Evolutionary conservation across 352 stramenopile genomes (phyloP).

Genomic region (Phytophthora lateralis): DNA sequence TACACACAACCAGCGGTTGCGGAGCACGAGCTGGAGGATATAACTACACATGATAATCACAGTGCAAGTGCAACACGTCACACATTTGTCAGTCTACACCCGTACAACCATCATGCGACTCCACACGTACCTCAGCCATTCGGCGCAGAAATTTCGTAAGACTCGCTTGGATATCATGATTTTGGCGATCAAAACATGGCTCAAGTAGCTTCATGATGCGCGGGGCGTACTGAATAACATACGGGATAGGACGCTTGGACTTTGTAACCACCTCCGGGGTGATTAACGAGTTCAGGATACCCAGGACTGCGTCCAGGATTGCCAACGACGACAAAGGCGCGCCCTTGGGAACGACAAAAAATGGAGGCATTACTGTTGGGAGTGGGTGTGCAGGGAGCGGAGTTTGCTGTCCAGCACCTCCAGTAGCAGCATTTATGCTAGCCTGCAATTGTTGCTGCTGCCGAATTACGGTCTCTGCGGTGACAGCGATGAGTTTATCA

Average conservation of each 20-base stretch:
- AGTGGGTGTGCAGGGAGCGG: constrained; percentile 28
- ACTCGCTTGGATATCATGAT: constrained; percentile 74
- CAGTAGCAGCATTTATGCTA: constrained; percentile 33
- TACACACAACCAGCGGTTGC: constrained; percentile 77
- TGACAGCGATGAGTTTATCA: constrained; percentile 91
- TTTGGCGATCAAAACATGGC: constrained; percentile 88
- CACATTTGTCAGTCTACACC: not conserved
- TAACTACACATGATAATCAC: constrained; percentile 49
- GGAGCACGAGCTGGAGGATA: constrained; percentile 75
- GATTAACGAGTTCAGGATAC: constrained; percentile 87
- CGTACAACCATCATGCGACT: not conserved
- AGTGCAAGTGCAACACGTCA: not conserved
- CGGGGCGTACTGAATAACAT: constrained; percentile 88
- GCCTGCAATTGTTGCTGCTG: constrained; percentile 67
- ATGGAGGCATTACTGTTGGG: constrained; percentile 70
- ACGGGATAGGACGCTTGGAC: constrained; percentile 77
- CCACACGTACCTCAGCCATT: constrained; percentile 67
- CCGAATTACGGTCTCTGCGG: constrained; percentile 81
- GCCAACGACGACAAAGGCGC: constrained; percentile 84
- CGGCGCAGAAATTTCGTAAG: constrained; percentile 73
- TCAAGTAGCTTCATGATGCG: constrained; percentile 91
- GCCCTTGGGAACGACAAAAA: constrained; percentile 83
- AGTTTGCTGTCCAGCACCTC: constrained; percentile 33
- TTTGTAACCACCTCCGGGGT: constrained; percentile 73
- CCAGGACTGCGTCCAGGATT: constrained; percentile 86